phyloP scores from a whole-genome alignment of 495 filamentous ascomycete species.

The Antarctomyces pellizariae region DNA sequence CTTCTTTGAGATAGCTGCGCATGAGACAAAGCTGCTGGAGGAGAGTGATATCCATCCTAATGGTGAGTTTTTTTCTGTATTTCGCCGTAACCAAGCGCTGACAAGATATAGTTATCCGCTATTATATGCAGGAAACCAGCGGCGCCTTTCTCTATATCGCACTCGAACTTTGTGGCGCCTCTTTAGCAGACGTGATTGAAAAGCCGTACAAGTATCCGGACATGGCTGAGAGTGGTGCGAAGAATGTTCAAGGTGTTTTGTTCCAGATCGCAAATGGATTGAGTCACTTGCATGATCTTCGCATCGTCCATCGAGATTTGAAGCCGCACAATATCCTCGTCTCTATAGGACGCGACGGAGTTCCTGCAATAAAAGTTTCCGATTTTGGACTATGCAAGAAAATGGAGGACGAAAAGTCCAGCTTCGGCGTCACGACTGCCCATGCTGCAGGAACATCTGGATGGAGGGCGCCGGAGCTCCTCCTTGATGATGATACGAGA shows the following conservation, averaged over 20 bases:
- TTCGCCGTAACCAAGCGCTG: slow-evolving; percentile 6
- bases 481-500: slow-evolving; percentile 45
- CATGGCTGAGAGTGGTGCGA: slow-evolving; percentile 26
- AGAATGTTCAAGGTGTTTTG: slow-evolving; percentile 39
- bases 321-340: slow-evolving; percentile 96
- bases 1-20: slow-evolving; percentile 85
- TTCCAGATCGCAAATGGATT: slow-evolving; percentile 74
- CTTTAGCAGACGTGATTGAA: slow-evolving; percentile 69
- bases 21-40: slow-evolving; percentile 71
- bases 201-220: slow-evolving; percentile 26
- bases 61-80: slow-evolving; percentile 15
- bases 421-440: slow-evolving; percentile 79
- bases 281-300: slow-evolving; percentile 67
- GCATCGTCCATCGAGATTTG: slow-evolving; percentile 90
- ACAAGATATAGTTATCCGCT: slow-evolving; percentile 51
- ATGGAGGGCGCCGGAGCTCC: slow-evolving; percentile 87
- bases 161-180: slow-evolving; percentile 84
- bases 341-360: slow-evolving; percentile 30
- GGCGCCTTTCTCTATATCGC: slow-evolving; percentile 91
- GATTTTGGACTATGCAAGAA: slow-evolving; percentile 98
- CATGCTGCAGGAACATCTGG: slow-evolving; percentile 85
- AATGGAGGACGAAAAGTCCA: slow-evolving; percentile 84
- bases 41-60: slow-evolving; percentile 92
- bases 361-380: slow-evolving; percentile 67
- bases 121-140: slow-evolving; percentile 74